These are phyloP conservation scores for Cystobasidium slooffiae DNA, from an alignment of 1,284 basidiomycete species.

Conservation along the genomic window DNA sequence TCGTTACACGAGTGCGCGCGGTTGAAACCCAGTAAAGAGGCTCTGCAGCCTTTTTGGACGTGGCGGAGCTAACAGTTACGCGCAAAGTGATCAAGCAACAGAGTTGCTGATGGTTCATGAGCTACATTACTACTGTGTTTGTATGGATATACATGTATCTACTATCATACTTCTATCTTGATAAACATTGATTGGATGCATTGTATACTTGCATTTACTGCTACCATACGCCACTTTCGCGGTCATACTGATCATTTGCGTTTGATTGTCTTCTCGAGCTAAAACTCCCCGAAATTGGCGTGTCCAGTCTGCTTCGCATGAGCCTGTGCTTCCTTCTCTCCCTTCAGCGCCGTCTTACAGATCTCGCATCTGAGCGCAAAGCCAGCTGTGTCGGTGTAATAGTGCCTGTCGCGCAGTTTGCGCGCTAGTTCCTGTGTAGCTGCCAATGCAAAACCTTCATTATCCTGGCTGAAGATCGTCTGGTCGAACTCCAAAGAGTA, in stretches of 20 bases:
- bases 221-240: not conserved
- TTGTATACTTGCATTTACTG: not conserved
- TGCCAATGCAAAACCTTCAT: slow-evolving; percentile 60
- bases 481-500: slow-evolving; percentile 75
- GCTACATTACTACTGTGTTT: not conserved
- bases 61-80: not conserved
- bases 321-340: slow-evolving; percentile 85
- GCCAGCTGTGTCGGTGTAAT: slow-evolving; percentile 86
- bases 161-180: not conserved
- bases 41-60: not conserved
- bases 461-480: slow-evolving; percentile 72
- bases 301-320: slow-evolving; percentile 88
- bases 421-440: slow-evolving; percentile 74
- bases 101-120: no score
- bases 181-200: not conserved
- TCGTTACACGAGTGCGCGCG: no score
- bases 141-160: not conserved
- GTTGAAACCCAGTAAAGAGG: not conserved
- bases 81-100: no score
- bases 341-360: slow-evolving; percentile 71
- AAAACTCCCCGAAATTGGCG: slow-evolving; percentile 85
- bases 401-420: slow-evolving; percentile 72
- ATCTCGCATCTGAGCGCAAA: slow-evolving; percentile 62
- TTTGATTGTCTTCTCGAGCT: not conserved
- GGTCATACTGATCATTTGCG: not conserved